Evolutionary conservation across 192 early-diverging fungal genomes (phyloP).

Genomic region (Entomortierella beljakovae): DNA sequence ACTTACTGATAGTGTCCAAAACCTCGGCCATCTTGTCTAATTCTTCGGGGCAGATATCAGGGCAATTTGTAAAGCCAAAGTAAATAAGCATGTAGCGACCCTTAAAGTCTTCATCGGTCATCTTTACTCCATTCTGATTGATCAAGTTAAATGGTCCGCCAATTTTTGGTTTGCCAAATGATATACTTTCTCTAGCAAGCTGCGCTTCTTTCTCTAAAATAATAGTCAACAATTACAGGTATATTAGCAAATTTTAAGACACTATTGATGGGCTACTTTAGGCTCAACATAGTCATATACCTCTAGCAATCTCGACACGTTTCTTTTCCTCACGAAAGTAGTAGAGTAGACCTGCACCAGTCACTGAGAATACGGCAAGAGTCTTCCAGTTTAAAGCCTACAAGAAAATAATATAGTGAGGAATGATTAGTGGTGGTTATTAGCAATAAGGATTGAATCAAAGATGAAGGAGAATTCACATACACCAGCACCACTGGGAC

Average conservation of each 20-base stretch:
- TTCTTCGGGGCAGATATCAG: conserved; percentile 99
- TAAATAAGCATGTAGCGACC: conserved; percentile 93
- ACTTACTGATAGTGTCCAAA: conserved; percentile 78
- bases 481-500: conserved; percentile 34
- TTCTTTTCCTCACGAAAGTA: conserved; percentile 77
- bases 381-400: conserved; percentile 64
- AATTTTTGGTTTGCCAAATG: conserved; percentile 85
- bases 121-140: conserved; percentile 79
- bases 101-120: conserved; percentile 80
- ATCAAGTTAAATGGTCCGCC: conserved; percentile 92
- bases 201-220: conserved; percentile 44
- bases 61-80: conserved; percentile 99
- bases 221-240: not conserved
- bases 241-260: not conserved
- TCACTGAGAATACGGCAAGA: conserved; percentile 64
- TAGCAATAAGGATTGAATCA: not conserved
- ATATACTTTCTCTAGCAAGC: conserved; percentile 37
- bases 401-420: not conserved
- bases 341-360: conserved; percentile 68
- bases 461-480: not conserved
- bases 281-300: not conserved
- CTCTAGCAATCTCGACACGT: conserved; percentile 60
- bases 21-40: conserved; percentile 97
- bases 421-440: not conserved
- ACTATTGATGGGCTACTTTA: not conserved